Conservation (phyloP, 805 yeast species). For the Diddensiella caesifluorescens region DNA sequence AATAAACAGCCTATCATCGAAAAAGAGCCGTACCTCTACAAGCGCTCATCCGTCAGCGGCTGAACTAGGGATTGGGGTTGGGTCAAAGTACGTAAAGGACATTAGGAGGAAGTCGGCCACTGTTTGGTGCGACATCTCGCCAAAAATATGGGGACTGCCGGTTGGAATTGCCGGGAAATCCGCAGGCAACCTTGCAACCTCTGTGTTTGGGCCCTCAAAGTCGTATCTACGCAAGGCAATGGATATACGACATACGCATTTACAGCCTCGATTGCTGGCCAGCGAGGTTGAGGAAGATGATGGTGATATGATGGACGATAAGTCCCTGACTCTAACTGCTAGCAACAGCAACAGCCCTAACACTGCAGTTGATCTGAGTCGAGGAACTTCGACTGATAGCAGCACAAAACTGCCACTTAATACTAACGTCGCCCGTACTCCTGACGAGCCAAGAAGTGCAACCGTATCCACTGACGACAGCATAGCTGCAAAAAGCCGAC, state of each 20-base stretch:
- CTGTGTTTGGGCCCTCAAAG: constrained; percentile 24
- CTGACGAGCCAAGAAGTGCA: constrained; percentile 1
- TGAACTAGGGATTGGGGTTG: constrained; percentile 29
- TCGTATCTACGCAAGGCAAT: constrained; percentile 32
- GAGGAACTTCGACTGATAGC: too few relatives aligned
- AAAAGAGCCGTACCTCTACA: constrained; percentile 4
- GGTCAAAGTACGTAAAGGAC: constrained; percentile 30
- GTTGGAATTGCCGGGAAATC: constrained; percentile 24
- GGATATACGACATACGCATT: constrained; percentile 36
- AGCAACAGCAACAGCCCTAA: neutral
- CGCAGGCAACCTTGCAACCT: constrained; percentile 3
- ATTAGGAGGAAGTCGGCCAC: constrained; percentile 27
- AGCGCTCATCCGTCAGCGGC: constrained; percentile 9
- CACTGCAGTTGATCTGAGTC: constrained; percentile 2
- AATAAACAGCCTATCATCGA: constrained; percentile 14
- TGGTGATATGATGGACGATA: constrained; percentile 15
- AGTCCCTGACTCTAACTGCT: neutral
- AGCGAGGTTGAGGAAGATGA: constrained; percentile 70
- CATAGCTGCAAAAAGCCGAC: constrained; percentile 1
- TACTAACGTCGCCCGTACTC: neutral
- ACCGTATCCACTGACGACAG: constrained; percentile 3
- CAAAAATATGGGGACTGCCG: constrained; percentile 29
- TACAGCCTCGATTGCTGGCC: constrained; percentile 60
- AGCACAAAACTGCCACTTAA: neutral
- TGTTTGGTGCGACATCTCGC: constrained; percentile 26